A percentile compares a stretch with the other conserved stretches of the same genome.
Evolutionary conservation across 2,329 filamentous ascomycete genomes (phyloP).

Genomic region (Aureobasidium uvarum): DNA sequence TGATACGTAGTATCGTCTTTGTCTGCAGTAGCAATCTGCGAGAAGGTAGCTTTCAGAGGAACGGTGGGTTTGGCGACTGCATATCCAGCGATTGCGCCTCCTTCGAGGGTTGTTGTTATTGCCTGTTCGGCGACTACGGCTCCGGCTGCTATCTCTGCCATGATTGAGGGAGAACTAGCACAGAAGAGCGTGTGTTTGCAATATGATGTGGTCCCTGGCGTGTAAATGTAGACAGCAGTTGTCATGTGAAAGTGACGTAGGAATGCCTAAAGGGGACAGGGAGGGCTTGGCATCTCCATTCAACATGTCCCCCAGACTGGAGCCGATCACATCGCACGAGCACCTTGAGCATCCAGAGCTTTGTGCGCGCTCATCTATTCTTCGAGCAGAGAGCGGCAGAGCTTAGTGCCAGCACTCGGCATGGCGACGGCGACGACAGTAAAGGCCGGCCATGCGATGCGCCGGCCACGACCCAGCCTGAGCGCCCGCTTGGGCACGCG

Average conservation of each 20-base stretch:
- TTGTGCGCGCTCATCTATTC: neutral
- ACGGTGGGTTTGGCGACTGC: conserved; percentile 45
- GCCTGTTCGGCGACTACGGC: conserved; percentile 44
- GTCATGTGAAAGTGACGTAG: conserved; percentile 14
- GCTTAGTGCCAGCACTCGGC: neutral
- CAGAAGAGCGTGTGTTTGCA: neutral
- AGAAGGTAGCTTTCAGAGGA: conserved; percentile 46
- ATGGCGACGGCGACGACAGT: conserved; percentile 40
- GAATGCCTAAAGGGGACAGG: neutral
- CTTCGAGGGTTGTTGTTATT: conserved; percentile 42
- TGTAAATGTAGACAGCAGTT: neutral
- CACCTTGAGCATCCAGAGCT: neutral
- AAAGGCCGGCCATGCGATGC: conserved; percentile 44
- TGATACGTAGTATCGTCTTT: conserved; percentile 37
- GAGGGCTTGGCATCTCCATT: neutral
- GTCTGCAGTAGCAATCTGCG: conserved; percentile 42
- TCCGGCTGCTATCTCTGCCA: conserved; percentile 45
- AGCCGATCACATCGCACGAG: conserved; percentile 20
- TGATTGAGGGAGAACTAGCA: conserved; percentile 25
- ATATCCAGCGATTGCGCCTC: conserved; percentile 43
- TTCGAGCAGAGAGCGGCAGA: neutral
- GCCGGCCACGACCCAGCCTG: conserved; percentile 43
- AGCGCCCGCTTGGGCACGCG: conserved; percentile 22
- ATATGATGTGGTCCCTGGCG: neutral
- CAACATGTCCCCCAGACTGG: conserved; percentile 2